Conservation (phyloP, 176 grass and related monocot genomes). For the Carex myosuroides region DNA sequence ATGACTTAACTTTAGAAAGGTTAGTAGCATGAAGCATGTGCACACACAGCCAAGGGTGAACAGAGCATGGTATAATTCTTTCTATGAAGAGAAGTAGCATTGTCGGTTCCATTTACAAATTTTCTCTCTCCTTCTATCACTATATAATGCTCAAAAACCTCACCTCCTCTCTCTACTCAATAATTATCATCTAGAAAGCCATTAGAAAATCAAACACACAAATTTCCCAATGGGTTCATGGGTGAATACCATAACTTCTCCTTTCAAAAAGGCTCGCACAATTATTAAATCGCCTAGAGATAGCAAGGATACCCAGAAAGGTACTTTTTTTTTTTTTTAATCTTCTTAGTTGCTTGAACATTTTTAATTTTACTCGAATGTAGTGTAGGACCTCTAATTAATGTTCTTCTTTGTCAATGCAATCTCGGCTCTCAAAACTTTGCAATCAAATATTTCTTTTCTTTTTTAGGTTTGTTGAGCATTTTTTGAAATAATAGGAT, state of each 20-base stretch:
- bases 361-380: not conserved
- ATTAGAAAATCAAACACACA: no score
- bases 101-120: slow-evolving; percentile 5
- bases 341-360: not conserved
- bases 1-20: slow-evolving; percentile 6
- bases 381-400: not conserved
- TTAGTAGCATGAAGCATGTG: not conserved
- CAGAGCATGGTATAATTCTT: slow-evolving; percentile 6
- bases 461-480: not conserved
- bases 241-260: slow-evolving; percentile 25
- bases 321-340: slow-evolving; percentile 15
- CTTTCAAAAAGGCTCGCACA: slow-evolving; percentile 24
- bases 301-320: slow-evolving; percentile 18
- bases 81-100: not conserved
- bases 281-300: slow-evolving; percentile 22
- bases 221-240: slow-evolving; percentile 14
- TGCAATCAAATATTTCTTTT: not conserved
- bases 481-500: not conserved
- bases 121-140: not conserved
- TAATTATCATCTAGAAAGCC: not conserved
- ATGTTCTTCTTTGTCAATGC: not conserved
- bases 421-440: not conserved
- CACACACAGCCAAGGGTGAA: not conserved
- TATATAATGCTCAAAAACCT: slow-evolving; percentile 5
- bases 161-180: not conserved